phyloP scores from a whole-genome alignment of 2,329 filamentous ascomycete genomes.

The Fusarium veterinarium region DNA sequence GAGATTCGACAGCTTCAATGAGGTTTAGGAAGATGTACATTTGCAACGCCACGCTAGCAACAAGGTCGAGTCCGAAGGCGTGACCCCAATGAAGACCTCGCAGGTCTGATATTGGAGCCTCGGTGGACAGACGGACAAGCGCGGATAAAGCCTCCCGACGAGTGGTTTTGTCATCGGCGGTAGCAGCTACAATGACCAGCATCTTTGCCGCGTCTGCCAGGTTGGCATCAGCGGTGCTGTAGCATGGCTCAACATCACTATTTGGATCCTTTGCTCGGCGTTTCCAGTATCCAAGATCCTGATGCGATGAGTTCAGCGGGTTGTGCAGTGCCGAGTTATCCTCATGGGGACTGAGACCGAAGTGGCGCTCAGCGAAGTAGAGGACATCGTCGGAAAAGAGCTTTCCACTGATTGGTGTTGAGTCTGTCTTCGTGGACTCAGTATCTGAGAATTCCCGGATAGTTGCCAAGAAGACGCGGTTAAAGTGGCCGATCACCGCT shows the following conservation, averaged over 20 bases:
- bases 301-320: neutral
- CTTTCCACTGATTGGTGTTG: accelerated
- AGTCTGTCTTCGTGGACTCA: accelerated
- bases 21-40: constrained; percentile 12
- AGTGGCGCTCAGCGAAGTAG: neutral
- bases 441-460: neutral
- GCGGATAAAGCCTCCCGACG: neutral
- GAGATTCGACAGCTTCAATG: constrained; percentile 3
- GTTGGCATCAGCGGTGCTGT: neutral
- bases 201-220: constrained; percentile 1
- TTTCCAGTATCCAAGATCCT: neutral
- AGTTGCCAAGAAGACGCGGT: neutral
- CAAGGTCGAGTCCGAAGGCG: neutral
- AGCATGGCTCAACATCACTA: accelerated
- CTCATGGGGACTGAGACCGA: neutral
- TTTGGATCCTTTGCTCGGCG: accelerated
- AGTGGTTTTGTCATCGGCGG: accelerated
- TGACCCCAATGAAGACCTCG: constrained; percentile 3
- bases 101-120: neutral
- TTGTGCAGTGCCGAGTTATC: neutral
- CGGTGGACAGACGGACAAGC: neutral
- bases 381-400: neutral
- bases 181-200: neutral
- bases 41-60: neutral
- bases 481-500: neutral